Base-by-base conservation (phyloP, 352 stramenopile genomes). In the Globisporangium perplexum region DNA sequence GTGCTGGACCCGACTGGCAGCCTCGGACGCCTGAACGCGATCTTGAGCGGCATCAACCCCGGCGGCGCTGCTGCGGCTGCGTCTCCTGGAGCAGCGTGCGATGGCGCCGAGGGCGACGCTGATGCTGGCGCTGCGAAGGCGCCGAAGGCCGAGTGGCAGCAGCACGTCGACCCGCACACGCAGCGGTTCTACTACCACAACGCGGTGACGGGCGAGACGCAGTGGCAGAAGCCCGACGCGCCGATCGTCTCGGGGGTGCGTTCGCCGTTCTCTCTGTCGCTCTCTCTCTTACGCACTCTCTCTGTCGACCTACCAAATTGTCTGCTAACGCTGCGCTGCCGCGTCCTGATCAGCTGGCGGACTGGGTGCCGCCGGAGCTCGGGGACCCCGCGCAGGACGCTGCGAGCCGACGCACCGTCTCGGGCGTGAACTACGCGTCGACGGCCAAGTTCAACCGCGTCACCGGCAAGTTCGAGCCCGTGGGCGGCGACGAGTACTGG, bases 161-260 rank as follows among this genome's bases (percentile, higher is more conserved):
- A 95, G 52, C 82, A 95, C 61, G 71, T 85, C n/a, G 86, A 95
- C 38, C 69, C 81, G 8, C 77, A 88, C 30, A 83, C 75, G 15
- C 74, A 91, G 59, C 69, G 75, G 17, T 91, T 85, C 60, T 95
- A 92, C 67, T 95, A 92, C 70, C 71, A 92, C 65, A 91, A 95
- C 63, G 63, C 74, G 2, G 68, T 73, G 28, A 94, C 86, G 12
- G 76, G 79, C 7, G 71, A 77, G 44, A 95, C 83, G 4, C 77
- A 93, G 47, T 95, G 83, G 83, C 73, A 74, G 23, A 81, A 86
- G 28, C 86, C 86, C 7, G 79, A 90, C 33, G 77, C 69, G 0
- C 66, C 69, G 2, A 59, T 94, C 54, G 66, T 74, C 12, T 90
- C 84, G 12, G 84, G 77, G 51, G 83, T 94, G 74, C 57, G 77